Percentiles rank a stretch among this genome's conserved stretches.
Conservation (phyloP, 2,329 filamentous ascomycete species). For the Hymenoscyphus repandus region DNA sequence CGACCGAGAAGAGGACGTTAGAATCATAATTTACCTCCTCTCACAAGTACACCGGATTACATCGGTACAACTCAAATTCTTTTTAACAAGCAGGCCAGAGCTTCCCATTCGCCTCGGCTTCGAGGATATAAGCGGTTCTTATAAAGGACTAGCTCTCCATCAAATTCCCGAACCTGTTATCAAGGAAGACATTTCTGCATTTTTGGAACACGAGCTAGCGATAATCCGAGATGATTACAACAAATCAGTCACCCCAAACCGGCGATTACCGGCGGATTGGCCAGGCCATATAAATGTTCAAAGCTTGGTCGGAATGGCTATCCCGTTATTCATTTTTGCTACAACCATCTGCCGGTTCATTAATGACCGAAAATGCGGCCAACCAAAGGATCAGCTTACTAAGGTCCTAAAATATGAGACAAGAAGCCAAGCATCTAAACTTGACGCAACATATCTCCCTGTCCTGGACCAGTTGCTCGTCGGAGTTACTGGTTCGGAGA, state of each 20-base stretch:
- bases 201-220: slow-evolving; percentile 11
- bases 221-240: slow-evolving; percentile 11
- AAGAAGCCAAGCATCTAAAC: slow-evolving; percentile 14
- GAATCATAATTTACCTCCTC: slow-evolving; percentile 22
- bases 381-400: slow-evolving; percentile 22
- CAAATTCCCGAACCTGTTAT: slow-evolving; percentile 13
- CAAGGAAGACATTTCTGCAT: slow-evolving; percentile 13
- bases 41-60: slow-evolving; percentile 9
- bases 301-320: slow-evolving; percentile 26
- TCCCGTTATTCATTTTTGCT: slow-evolving; percentile 34
- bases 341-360: slow-evolving; percentile 25
- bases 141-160: slow-evolving; percentile 10
- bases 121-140: slow-evolving; percentile 2
- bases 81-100: slow-evolving; percentile 30
- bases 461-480: slow-evolving; percentile 18
- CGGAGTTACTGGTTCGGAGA: slow-evolving; percentile 7
- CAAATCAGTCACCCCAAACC: not conserved
- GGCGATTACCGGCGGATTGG: slow-evolving; percentile 3
- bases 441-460: slow-evolving; percentile 24
- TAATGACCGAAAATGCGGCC: slow-evolving; percentile 12
- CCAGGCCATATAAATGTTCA: slow-evolving; percentile 8
- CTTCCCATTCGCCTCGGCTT: slow-evolving; percentile 21
- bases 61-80: slow-evolving; percentile 20
- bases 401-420: slow-evolving; percentile 23
- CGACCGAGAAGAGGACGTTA: slow-evolving; percentile 19